phyloP scores from a whole-genome alignment of 108 stramenopile species.

The Parmales sp. region DNA sequence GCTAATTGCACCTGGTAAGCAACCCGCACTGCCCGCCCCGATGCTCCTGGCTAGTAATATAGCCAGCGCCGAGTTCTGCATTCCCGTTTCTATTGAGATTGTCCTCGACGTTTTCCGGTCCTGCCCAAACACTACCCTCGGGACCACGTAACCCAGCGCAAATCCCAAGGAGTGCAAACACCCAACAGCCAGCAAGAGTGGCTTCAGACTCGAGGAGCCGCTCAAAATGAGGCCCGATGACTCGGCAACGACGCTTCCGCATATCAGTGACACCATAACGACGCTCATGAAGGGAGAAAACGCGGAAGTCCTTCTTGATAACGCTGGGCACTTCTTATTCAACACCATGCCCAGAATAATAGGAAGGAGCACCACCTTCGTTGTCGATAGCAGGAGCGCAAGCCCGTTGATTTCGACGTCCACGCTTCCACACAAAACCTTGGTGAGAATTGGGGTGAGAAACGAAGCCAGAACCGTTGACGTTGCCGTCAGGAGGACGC shows the following conservation, averaged over 20 bases:
- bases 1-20: slow-evolving; percentile 78
- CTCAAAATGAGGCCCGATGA: slow-evolving; percentile 31
- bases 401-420: slow-evolving; percentile 53
- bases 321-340: slow-evolving; percentile 47
- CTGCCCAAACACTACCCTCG: slow-evolving; percentile 39
- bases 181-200: slow-evolving; percentile 38
- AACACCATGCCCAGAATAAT: slow-evolving; percentile 72
- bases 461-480: slow-evolving; percentile 76
- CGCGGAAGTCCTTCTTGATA: slow-evolving; percentile 44
- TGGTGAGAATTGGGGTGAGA: slow-evolving; percentile 73
- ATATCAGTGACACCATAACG: slow-evolving; percentile 72
- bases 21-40: slow-evolving; percentile 60
- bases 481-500: slow-evolving; percentile 71
- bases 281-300: slow-evolving; percentile 76
- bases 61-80: slow-evolving; percentile 90
- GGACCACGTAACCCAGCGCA: slow-evolving; percentile 57
- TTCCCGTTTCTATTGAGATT: slow-evolving; percentile 85
- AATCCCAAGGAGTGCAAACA: slow-evolving; percentile 70
- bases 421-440: slow-evolving; percentile 62
- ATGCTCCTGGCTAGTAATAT: slow-evolving; percentile 83
- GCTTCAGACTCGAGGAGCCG: slow-evolving; percentile 11
- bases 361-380: slow-evolving; percentile 76
- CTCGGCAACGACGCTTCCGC: slow-evolving; percentile 80
- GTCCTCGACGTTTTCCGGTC: slow-evolving; percentile 56
- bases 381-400: slow-evolving; percentile 40